Evolutionary conservation across 805 yeast species (phyloP), one percentile per base, ranked within the genome.

Genomic region (Monosporozyma siamensis): DNA sequence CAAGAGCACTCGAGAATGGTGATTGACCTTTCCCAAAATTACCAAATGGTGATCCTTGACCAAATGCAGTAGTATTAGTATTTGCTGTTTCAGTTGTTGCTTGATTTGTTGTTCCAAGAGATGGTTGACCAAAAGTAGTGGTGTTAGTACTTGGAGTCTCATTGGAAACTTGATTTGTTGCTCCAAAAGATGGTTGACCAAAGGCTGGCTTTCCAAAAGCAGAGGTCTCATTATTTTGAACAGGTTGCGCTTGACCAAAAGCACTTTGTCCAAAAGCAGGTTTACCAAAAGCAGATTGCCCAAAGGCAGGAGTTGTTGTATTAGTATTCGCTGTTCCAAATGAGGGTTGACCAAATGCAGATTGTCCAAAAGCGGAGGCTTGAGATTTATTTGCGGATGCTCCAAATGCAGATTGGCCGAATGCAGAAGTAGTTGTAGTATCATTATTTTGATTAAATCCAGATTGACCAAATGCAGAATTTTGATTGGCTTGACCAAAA

Each of bases 311-410:
- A 14, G 29, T 20, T 26, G 23, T 11, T 17, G 14, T 27, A 10
- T 18, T 25, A 20, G 9, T n/a, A 18, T 17, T 21, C n/a, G n/a
- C n/a, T 18, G 18, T 26, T 17, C 39, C 54, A 34, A 48, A 48
- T 4, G 49, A 25, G 15, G 53, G 44, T 26, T 37, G 40, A 4
- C 54, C 56, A 41, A 55, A 54, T 4, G 53, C 50, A 14, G 53
- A 46, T 39, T 26, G 44, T 39, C 61, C 56, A 44, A 48, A 48
- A 22, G 53, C 40, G 18, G 49, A 26, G 47, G 18, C 15, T 45
- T 34, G 10, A 52, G 61, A 39, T 11, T 61, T 63, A 41, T 56
- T 57, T 1, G 54, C 37, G 6, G 64, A 41, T 11, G 56, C 40
- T 10, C 63, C 66, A 41, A 57, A 60, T 2, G 56, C 39, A 9